Evolutionary conservation across 495 filamentous ascomycete genomes (phyloP), one percentile per base, ranked within the genome.

Genomic region (Stereocaulon alpinum): DNA sequence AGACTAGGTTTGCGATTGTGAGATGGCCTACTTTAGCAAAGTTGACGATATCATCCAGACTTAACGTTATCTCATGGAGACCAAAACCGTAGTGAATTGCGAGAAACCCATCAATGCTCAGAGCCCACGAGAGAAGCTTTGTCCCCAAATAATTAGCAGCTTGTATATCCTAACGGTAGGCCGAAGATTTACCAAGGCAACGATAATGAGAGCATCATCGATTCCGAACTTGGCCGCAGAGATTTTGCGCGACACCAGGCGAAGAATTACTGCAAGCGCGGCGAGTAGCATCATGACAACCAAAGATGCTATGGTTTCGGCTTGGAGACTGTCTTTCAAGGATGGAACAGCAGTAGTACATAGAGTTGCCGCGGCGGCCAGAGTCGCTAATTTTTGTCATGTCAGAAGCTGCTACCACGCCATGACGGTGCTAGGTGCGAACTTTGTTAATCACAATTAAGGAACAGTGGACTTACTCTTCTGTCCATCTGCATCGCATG

Each of bases 221-320:
- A 40, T 29, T 18, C 60, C 43, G 12, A 52, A 58, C 20, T 52
- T 58, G 9, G 45, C 54, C 2, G 32, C 34, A 20, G 43, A 49
- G n/a, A 58, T 44, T 17, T 48, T 55, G 47, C 60, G 20, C 1
- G 60, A 49, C 11, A 62, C 27, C 5, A 62, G n/a, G 20, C 60
- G 53, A 15, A 62, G 40, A 30, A 53, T 20, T 2, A 62, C 60
- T 22, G 47, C 32, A 30, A 45, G 40, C 3, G 32, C n/a, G 6
- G 54, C 20, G n/a, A 62, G 60, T 4, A 40, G 7, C 18, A 47
- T 55, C 40, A 61, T 56, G 37, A 61, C 22, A n/a, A 40, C 27
- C 37, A 56, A 17, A 15, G 42, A 40, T 20, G 49, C 59, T n/a
- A 47, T 18, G 27, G 45, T 40, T 18, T 44, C 41, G 17, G 50